Evolutionary conservation across 306 rosid species (phyloP), one percentile per base, ranked within the genome.

Genomic region (Castanea sativa): DNA sequence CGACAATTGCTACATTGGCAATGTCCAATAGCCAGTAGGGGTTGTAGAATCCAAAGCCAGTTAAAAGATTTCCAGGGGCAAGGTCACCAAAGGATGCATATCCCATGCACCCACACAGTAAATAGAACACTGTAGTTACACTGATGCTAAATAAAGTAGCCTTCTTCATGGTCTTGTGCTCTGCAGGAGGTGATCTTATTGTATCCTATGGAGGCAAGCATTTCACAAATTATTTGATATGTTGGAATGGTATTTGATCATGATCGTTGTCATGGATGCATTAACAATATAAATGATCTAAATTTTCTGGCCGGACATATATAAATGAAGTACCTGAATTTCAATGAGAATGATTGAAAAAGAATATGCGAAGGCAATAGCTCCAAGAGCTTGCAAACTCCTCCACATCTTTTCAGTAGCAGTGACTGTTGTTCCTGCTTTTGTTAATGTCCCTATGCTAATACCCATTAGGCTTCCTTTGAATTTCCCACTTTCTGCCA

Each of bases 21-120:
- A 92, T 88, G 83, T 92, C 94, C 5, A 92, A 81, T 13, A 92
- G 88, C 94, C 94, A 92, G 82, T 85, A 92, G 18, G 97, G 94
- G 76, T 92, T 80, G 81, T 88, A 92, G 86, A 92, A 92, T 13
- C 94, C 97, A 74, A 92, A 92, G 51, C 97, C 97, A 18, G 94
- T 92, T 55, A 92, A 77, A 52, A 92, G 94, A 70, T 92, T 92
- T 45, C 94, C 93, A 1, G 97, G 97, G 23, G 90, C 80, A 30
- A 77, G 60, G 53, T 88, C 87, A 19, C 97, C 97, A 21, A 90
- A 92, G 35, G 97, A 94, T 14, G 97, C 97, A 73, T 90, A 92
- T 4, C 97, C 97, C 82, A 90, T 78, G 72, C 93, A 83, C 12
- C 97, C 97, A 81, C 97, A 92, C 14, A 90, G 84, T 71, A 90